Evolutionary conservation across 2,329 filamentous ascomycete genomes (phyloP).

Genomic region (Eutypella sp.): DNA sequence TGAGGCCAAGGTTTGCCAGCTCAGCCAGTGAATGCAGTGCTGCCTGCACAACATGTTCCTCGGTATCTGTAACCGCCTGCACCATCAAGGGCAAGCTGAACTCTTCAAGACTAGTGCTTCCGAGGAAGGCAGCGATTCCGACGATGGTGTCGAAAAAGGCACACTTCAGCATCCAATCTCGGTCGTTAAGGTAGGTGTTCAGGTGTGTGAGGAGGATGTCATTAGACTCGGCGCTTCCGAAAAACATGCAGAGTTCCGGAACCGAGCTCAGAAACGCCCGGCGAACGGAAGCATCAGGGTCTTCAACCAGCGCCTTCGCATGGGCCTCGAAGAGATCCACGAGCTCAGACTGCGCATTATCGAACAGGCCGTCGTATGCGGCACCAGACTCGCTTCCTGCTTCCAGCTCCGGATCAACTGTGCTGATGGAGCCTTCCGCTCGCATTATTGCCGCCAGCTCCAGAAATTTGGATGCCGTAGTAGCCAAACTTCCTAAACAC

Average conservation of each 20-base stretch:
- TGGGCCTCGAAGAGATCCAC: conserved; percentile 81
- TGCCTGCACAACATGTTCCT: conserved; percentile 90
- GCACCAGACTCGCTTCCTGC: conserved; percentile 61
- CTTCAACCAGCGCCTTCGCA: conserved; percentile 84
- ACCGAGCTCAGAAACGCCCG: conserved; percentile 90
- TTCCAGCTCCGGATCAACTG: conserved; percentile 75
- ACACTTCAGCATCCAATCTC: conserved; percentile 93
- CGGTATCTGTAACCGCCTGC: conserved; percentile 85
- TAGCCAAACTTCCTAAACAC: conserved; percentile 82
- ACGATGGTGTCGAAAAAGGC: conserved; percentile 96
- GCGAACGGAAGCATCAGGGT: conserved; percentile 77
- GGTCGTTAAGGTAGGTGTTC: conserved; percentile 94
- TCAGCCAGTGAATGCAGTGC: conserved; percentile 83
- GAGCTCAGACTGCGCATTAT: conserved; percentile 78
- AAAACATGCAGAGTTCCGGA: conserved; percentile 88
- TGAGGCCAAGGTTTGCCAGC: conserved; percentile 80
- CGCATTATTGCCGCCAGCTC: conserved; percentile 87
- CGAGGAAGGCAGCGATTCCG: conserved; percentile 85
- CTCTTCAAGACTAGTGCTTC: conserved; percentile 83
- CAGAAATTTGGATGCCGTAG: conserved; percentile 77
- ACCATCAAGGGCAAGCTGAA: conserved; percentile 96
- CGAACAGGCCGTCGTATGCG: conserved; percentile 78
- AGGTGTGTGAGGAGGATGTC: conserved; percentile 95
- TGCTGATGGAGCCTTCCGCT: conserved; percentile 74
- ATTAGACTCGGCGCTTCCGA: conserved; percentile 84